Percentiles rank a stretch among this genome's conserved stretches.
Evolutionary conservation across 2,329 filamentous ascomycete species (phyloP).

Genomic region (Aspergillus sp.): DNA sequence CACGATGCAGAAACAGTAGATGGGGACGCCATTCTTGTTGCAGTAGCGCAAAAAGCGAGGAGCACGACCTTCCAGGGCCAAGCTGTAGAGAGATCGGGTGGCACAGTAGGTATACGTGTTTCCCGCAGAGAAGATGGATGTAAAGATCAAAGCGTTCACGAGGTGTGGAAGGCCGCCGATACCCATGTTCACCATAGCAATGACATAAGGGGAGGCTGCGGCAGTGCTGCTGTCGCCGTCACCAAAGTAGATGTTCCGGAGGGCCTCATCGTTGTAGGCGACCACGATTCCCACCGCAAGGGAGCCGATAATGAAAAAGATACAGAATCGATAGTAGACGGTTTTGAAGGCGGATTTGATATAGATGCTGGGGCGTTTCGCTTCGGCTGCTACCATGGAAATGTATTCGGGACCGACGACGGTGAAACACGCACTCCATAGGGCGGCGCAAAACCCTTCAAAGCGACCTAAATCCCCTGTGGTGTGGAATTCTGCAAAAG

Average conservation of each 20-base stretch:
- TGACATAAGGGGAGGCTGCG: slow-evolving; percentile 62
- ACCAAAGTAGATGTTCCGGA: slow-evolving; percentile 7
- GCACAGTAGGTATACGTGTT: slow-evolving; percentile 58
- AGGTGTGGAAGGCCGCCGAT: slow-evolving; percentile 56
- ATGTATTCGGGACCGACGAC: slow-evolving; percentile 66
- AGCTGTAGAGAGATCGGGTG: slow-evolving; percentile 52
- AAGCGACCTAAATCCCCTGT: slow-evolving; percentile 60
- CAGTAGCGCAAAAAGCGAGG: slow-evolving; percentile 57
- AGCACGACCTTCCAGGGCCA: slow-evolving; percentile 54
- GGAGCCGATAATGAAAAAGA: slow-evolving; percentile 72
- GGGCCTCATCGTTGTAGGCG: slow-evolving; percentile 60
- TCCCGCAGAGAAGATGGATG: slow-evolving; percentile 56
- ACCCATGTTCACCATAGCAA: slow-evolving; percentile 58
- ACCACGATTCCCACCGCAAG: slow-evolving; percentile 69
- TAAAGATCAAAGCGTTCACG: slow-evolving; percentile 57
- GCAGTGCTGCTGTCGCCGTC: slow-evolving; percentile 42
- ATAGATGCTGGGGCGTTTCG: slow-evolving; percentile 64
- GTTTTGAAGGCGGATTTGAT: slow-evolving; percentile 75
- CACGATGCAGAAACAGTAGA: slow-evolving; percentile 56
- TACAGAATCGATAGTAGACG: slow-evolving; percentile 70
- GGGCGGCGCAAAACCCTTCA: slow-evolving; percentile 60
- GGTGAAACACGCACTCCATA: slow-evolving; percentile 67
- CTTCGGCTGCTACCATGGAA: slow-evolving; percentile 61
- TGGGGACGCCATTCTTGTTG: slow-evolving; percentile 61
- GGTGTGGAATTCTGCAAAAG: slow-evolving; percentile 64